Evolutionary conservation across 2,329 filamentous ascomycete species (phyloP).

Genomic region (Phialophora verrucosa): DNA sequence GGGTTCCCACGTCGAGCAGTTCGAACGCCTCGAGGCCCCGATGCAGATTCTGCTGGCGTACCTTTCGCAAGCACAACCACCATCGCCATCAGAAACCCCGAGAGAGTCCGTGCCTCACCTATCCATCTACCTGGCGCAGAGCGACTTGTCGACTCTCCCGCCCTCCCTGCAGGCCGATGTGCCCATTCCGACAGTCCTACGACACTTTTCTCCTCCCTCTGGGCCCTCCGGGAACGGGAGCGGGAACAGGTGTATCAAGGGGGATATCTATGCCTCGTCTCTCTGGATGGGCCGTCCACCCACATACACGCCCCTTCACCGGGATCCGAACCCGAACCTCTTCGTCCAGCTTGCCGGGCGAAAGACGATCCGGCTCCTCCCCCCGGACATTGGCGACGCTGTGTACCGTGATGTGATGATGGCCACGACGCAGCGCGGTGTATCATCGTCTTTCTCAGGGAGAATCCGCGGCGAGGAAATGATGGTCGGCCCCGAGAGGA

Average conservation of each 20-base stretch:
- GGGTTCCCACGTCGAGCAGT: slow-evolving; percentile 40
- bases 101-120: neutral
- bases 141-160: slow-evolving; percentile 72
- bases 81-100: slow-evolving; percentile 13
- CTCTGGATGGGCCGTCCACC: slow-evolving; percentile 87
- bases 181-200: slow-evolving; percentile 59
- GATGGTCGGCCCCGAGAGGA: slow-evolving; percentile 81
- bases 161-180: slow-evolving; percentile 66
- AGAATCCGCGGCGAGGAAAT: slow-evolving; percentile 79
- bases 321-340: slow-evolving; percentile 91
- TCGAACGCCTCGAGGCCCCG: slow-evolving; percentile 55
- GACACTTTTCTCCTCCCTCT: neutral
- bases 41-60: slow-evolving; percentile 69
- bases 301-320: slow-evolving; percentile 87
- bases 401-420: slow-evolving; percentile 65
- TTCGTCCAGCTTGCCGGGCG: slow-evolving; percentile 79
- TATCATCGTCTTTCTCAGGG: slow-evolving; percentile 43
- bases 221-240: neutral
- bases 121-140: slow-evolving; percentile 84
- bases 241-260: slow-evolving; percentile 60
- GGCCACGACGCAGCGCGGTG: slow-evolving; percentile 32
- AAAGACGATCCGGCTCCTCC: slow-evolving; percentile 76
- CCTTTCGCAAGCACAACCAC: slow-evolving; percentile 42
- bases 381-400: slow-evolving; percentile 65
- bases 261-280: slow-evolving; percentile 85